These are phyloP conservation scores for Xylariaceae sp. DNA, from an alignment of 2,329 filamentous ascomycete species.

Conservation along the genomic window DNA sequence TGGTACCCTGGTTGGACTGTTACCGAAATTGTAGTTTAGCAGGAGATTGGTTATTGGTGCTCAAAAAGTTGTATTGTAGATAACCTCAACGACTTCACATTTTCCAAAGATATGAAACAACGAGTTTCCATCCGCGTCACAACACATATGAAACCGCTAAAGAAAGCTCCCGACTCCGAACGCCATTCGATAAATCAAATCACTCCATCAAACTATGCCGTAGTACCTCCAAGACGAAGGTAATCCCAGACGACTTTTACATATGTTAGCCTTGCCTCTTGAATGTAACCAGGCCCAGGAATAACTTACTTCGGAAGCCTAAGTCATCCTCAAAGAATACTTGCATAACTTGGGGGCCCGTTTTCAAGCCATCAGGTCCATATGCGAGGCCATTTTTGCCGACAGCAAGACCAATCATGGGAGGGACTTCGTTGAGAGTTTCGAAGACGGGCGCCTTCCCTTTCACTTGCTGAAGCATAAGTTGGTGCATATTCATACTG, in stretches of 20 bases:
- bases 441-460: slow-evolving; percentile 43
- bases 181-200: slow-evolving; percentile 1
- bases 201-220: slow-evolving; percentile 15
- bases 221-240: slow-evolving; percentile 28
- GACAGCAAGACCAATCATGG: slow-evolving; percentile 69
- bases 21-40: slow-evolving; percentile 48
- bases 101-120: neutral
- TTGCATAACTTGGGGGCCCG: slow-evolving; percentile 61
- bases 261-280: neutral
- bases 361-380: slow-evolving; percentile 55
- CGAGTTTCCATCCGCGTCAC: neutral
- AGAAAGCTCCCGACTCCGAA: neutral
- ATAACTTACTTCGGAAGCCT: slow-evolving; percentile 57
- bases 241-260: slow-evolving; percentile 31
- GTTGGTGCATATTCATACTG: slow-evolving; percentile 65
- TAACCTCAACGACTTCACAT: neutral
- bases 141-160: neutral
- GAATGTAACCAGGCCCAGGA: neutral
- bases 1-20: slow-evolving; percentile 50
- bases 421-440: slow-evolving; percentile 52
- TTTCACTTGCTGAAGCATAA: slow-evolving; percentile 47
- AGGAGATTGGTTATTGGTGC: neutral
- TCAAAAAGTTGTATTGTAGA: neutral
- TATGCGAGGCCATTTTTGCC: slow-evolving; percentile 68
- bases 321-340: slow-evolving; percentile 67